Base-by-base conservation (phyloP, 345 rosid species). In the Populus pruinosa region DNA sequence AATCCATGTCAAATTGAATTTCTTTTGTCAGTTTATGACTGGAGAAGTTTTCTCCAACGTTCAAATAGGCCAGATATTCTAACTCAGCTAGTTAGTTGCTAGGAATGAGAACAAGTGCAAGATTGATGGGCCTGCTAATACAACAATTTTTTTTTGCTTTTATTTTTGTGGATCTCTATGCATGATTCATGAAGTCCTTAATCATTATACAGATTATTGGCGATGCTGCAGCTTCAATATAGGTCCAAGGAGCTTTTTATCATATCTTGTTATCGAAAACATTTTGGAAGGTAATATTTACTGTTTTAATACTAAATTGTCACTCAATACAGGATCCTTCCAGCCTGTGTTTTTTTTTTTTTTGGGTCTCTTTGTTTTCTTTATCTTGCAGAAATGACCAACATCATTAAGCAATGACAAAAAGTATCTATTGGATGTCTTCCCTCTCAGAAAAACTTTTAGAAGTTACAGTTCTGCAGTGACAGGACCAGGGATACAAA, bases 61-160 rank as follows among this genome's bases (percentile, higher is more conserved):
- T 66, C 61, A 55, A 65, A 69, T 69, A 39, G 73, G 38, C 47
- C 76, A 76, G 73, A 43, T 76, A 68, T 72, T 62, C n/a, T 71
- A 65, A 38, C 70, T 50, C 56, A 35, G 74, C 17, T 78, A 53
- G 72, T 31, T 23, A 69, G 76, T 69, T 80, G 36, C 13, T 56
- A 78, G 80, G 67, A 44, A 21, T 76, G 47, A 47, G 64, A 44
- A 66, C 29, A 43, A 72, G 59, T 18, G 59, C 27, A 76, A 20
- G 20, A 53, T 31, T 41, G 6, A 25, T 53, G 50, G 27, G 9
- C 39, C 11, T 17, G 55, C 55, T 23, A 31, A 14, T 59, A 67
- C 56, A 21, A 14, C n/a, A 3, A 44, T 56, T 38, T 16, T 27
- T 21, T 47, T 33, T 73, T 1, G 5, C 13, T 29, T 36, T 31